Evolutionary conservation across 2,329 filamentous ascomycete species (phyloP), one percentile per base, ranked within the genome.

Genomic region (Nemania abortiva): DNA sequence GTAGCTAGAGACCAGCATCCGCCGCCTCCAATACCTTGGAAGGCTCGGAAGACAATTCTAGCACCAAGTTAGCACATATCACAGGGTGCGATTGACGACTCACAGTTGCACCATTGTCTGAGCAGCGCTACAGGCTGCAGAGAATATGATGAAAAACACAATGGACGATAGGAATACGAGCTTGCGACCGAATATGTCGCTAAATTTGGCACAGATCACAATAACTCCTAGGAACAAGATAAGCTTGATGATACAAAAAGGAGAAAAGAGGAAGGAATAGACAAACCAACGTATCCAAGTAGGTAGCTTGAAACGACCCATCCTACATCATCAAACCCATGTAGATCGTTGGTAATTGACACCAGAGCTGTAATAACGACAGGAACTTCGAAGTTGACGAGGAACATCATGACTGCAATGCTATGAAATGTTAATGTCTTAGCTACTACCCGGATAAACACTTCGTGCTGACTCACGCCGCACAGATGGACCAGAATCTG

Each of bases 171-270:
- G 85, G 74, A 66, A 70, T 6, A 72, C 31, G 4, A 27, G 22
- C 75, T 92, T 92, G 6, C 91, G 86, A 11, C 91, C 90, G 73
- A 92, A 92, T 37, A 93, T 91, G 75, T 92, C 90, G 59, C 85
- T 89, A 4, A 92, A 82, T 73, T 91, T 91, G 55, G 91, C 91
- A 72, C 91, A 94, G 0, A 94, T 70, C 1, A 74, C 69, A n/a
- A 75, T 68, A 7, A 71, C 60, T 20, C 52, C 72, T 73, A 20
- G n/a, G 42, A 49, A 9, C 4, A n/a, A 3, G 6, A 29, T 68
- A 11, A 68, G 60, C 56, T 27, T 6, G n/a, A 1, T 31, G 22
- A n/a, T n/a, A n/a, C n/a, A n/a, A n/a, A n/a, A 37, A 27, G 22
- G 6, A 6, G 39, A 10, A 20, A 24, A 15, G 6, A 3, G 6